Evolutionary conservation across 257 asterid genomes (phyloP).

Genomic region (Solanum commersonii): DNA sequence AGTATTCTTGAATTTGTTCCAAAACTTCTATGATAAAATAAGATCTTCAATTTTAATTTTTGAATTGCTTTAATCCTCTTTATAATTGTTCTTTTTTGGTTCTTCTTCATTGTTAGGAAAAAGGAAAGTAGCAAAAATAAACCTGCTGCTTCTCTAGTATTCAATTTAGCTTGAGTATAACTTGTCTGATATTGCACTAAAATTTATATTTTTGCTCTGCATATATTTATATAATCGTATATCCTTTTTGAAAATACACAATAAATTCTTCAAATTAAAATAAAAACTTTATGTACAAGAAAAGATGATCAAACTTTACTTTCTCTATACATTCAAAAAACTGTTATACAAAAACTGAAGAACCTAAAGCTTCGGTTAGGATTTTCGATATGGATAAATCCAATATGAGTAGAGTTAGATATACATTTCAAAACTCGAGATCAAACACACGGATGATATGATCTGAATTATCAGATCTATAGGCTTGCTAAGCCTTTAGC

Average conservation of each 20-base stretch:
- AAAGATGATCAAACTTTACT: not conserved
- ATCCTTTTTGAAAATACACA: not conserved
- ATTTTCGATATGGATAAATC: no score
- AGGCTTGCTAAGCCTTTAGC: conserved; percentile 43
- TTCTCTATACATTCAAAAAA: not conserved
- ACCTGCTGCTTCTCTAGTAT: not conserved
- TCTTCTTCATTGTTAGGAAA: not conserved
- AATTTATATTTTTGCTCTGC: not conserved
- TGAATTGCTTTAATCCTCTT: not conserved
- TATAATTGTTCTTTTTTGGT: not conserved
- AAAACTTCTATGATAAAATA: no score
- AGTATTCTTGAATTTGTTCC: not conserved
- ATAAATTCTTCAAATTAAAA: not conserved
- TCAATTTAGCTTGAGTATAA: not conserved
- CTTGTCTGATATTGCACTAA: not conserved
- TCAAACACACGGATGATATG: no score
- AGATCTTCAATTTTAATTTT: no score
- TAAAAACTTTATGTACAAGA: not conserved
- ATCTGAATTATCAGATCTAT: not conserved
- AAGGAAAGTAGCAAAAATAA: not conserved
- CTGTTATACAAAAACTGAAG: not conserved
- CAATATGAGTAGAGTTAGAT: no score
- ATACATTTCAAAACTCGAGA: not conserved
- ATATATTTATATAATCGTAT: not conserved
- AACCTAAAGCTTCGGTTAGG: not conserved